These are phyloP conservation scores for Hygrophorus pudorinus DNA, from an alignment of 768 basidiomycete genomes.

Conservation along the genomic window DNA sequence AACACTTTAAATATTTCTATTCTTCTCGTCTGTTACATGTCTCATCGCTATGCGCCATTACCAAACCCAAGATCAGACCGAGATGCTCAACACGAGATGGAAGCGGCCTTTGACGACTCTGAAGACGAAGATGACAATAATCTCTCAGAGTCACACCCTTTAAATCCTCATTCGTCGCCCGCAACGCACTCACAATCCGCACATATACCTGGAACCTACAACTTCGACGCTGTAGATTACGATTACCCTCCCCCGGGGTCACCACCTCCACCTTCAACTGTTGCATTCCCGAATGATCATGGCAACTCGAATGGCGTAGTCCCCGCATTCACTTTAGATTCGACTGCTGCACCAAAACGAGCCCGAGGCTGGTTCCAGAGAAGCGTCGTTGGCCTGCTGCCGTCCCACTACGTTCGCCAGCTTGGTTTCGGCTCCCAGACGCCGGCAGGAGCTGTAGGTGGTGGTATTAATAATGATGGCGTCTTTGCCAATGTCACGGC, in stretches of 20 bases:
- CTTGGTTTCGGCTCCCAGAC: constrained; percentile 31
- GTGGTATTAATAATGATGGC: constrained; percentile 72
- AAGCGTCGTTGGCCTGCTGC: constrained; percentile 46
- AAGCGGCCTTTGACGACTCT: constrained; percentile 78
- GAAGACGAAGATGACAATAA: constrained; percentile 58
- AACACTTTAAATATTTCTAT: too few relatives aligned
- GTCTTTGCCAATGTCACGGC: constrained; percentile 96
- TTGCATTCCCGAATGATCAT: constrained; percentile 56
- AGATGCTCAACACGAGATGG: constrained; percentile 47
- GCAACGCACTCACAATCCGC: constrained; percentile 14
- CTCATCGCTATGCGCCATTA: constrained; percentile 60
- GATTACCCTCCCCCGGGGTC: constrained; percentile 79
- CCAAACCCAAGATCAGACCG: constrained; percentile 48
- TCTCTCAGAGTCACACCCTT: constrained; percentile 39
- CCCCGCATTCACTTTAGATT: constrained; percentile 34
- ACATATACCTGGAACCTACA: constrained; percentile 42
- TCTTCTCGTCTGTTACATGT: constrained; percentile 28
- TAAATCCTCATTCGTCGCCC: constrained; percentile 33
- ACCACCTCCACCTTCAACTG: constrained; percentile 54
- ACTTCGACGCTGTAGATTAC: constrained; percentile 76
- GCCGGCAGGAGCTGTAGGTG: constrained; percentile 42
- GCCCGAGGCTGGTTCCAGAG: constrained; percentile 46
- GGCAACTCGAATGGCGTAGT: constrained; percentile 71
- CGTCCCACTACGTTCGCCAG: constrained; percentile 36
- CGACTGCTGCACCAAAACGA: constrained; percentile 22